phyloP scores from a whole-genome alignment of 1,139 yeast genomes.

The Saccharomyces hybrid region DNA sequence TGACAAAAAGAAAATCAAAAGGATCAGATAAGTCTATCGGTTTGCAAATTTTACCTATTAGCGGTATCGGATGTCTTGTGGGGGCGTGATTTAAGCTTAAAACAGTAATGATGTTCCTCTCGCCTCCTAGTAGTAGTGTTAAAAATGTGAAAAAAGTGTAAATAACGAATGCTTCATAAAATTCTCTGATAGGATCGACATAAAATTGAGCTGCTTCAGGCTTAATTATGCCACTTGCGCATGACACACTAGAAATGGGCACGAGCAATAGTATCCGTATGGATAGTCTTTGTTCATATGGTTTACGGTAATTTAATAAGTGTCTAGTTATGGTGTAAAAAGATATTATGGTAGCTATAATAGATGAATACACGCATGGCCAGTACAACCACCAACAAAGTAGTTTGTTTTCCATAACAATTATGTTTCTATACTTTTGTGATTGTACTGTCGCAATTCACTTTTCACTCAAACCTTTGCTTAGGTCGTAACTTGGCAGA shows the following conservation, averaged over 20 bases:
- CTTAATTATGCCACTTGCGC: slow-evolving; percentile 48
- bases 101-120: slow-evolving; percentile 66
- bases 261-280: slow-evolving; percentile 65
- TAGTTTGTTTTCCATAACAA: not conserved
- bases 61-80: slow-evolving; percentile 59
- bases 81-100: slow-evolving; percentile 70
- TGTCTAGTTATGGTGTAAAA: slow-evolving; percentile 44
- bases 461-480: not conserved
- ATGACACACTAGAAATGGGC: slow-evolving; percentile 49
- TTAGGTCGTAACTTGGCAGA: not conserved
- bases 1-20: slow-evolving; percentile 61
- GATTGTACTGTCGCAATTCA: not conserved
- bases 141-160: slow-evolving; percentile 84
- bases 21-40: slow-evolving; percentile 85
- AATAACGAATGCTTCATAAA: slow-evolving; percentile 92
- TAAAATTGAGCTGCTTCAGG: slow-evolving; percentile 35
- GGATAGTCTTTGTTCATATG: slow-evolving; percentile 78
- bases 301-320: slow-evolving; percentile 70
- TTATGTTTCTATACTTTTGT: not conserved
- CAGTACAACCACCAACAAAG: slow-evolving; percentile 19
- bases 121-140: slow-evolving; percentile 87
- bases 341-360: slow-evolving; percentile 32
- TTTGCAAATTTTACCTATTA: slow-evolving; percentile 40
- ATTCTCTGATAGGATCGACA: slow-evolving; percentile 74
- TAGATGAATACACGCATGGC: slow-evolving; percentile 10